A percentile compares a stretch with the other conserved stretches of the same genome.
phyloP scores from a whole-genome alignment of 495 filamentous ascomycete species.

The Penicillium bovifimosum region DNA sequence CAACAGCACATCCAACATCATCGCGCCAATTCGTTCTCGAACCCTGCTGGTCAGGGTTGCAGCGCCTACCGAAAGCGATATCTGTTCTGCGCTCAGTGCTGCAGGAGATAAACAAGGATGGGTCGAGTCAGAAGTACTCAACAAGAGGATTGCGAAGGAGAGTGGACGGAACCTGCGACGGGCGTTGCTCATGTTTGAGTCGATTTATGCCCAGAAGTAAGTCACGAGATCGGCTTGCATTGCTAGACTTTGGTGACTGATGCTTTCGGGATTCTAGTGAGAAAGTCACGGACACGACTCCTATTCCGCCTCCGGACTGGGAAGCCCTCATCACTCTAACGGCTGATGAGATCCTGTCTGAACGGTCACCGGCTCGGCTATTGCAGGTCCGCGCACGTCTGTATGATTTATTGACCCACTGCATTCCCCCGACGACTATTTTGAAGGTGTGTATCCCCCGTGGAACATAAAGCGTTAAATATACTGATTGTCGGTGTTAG shows the following conservation, averaged over 20 bases:
- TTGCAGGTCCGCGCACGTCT: conserved; percentile 84
- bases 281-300: conserved; percentile 79
- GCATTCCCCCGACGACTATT: conserved; percentile 89
- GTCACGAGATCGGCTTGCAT: conserved; percentile 9
- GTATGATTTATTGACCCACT: conserved; percentile 93
- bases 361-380: conserved; percentile 81
- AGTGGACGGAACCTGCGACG: conserved; percentile 86
- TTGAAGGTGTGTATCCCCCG: conserved; percentile 56
- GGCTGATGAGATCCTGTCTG: conserved; percentile 84
- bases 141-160: conserved; percentile 81
- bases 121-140: conserved; percentile 61
- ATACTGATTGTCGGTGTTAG: conserved; percentile 24
- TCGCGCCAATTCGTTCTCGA: conserved; percentile 86
- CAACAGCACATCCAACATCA: conserved; percentile 94
- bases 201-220: conserved; percentile 94
- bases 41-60: conserved; percentile 88
- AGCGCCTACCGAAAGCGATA: conserved; percentile 79
- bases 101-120: conserved; percentile 76
- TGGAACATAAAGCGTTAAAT: too few species aligned
- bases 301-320: conserved; percentile 93
- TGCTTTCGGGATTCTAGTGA: conserved; percentile 52
- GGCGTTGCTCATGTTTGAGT: conserved; percentile 92
- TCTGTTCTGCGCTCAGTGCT: conserved; percentile 66
- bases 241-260: conserved; percentile 11
- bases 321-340: conserved; percentile 82